Evolutionary conservation across 257 asterid species (phyloP), one percentile per base, ranked within the genome.

Genomic region (Rehmannia glutinosa): DNA sequence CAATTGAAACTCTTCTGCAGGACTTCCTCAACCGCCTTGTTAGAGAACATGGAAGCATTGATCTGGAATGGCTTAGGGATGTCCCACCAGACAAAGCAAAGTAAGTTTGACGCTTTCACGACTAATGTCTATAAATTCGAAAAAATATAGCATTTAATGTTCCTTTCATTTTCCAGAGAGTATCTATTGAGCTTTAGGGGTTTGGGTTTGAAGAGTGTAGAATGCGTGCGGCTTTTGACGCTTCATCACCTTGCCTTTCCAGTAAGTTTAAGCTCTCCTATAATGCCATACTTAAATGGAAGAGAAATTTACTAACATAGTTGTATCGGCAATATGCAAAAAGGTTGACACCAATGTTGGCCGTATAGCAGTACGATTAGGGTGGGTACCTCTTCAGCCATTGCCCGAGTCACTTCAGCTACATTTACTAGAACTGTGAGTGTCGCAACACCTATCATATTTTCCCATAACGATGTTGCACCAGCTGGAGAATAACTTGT

Each of bases 201-300:
- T 43, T 78, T 91, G 81, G 99, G 99, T 62, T 76, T 94, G 79
- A 94, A 94, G 82, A 94, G 99, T 38, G 96, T 88, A 67, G 99
- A 94, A 78, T 94, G 99, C 56, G 97, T 94, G 71, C 81, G 99
- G 76, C 99, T 94, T 75, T 78, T 94, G 81, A 94, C 99, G 35
- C 97, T 94, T 65, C 99, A 91, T 81, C 99, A 94, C 78, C 96
- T 94, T 66, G 97, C 99, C 52, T 94, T 94, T 75, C 99, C 99
- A 8, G 99, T 94, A 84, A 82, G 99, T 73, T 75, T 81, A 63
- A 66, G 45, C 66, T 64, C 64, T 10, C 33, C 21, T 72, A n/a
- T 21, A 65, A 38, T 71, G 39, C 50, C 49, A 62, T 63, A 25
- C 43, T 27, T 46, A 41, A 64, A 70, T 53, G 64, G 53, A 62